Conservation (phyloP, 2,329 filamentous ascomycete genomes). For the Alternaria burnsii region DNA sequence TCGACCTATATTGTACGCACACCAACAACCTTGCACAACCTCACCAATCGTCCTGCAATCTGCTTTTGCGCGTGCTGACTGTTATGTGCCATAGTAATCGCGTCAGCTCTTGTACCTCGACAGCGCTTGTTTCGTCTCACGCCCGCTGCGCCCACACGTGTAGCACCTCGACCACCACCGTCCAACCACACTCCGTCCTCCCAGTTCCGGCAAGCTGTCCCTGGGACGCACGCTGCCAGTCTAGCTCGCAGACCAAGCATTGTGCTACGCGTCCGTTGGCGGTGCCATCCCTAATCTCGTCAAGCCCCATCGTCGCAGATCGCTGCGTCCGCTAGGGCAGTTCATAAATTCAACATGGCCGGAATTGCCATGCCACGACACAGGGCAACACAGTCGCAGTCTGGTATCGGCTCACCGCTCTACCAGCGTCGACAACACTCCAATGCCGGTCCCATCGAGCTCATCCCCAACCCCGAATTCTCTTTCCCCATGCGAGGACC, state of each 20-base stretch:
- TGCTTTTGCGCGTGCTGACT: slow-evolving; percentile 45
- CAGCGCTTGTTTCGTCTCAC: slow-evolving; percentile 52
- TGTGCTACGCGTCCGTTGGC: slow-evolving; percentile 32
- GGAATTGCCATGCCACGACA: slow-evolving; percentile 52
- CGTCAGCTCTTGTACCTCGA: slow-evolving; percentile 45
- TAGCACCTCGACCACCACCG: slow-evolving; percentile 36
- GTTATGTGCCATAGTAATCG: slow-evolving; percentile 41
- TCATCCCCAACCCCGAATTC: slow-evolving; percentile 59
- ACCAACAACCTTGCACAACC: slow-evolving; percentile 17
- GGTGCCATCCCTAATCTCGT: slow-evolving; percentile 41
- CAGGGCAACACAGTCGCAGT: slow-evolving; percentile 51
- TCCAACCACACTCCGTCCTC: slow-evolving; percentile 13
- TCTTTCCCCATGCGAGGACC: slow-evolving; percentile 56
- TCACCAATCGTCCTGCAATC: slow-evolving; percentile 23
- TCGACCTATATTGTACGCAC: slow-evolving; percentile 38
- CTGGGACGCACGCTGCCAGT: slow-evolving; percentile 34
- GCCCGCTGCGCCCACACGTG: slow-evolving; percentile 41
- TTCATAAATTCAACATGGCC: slow-evolving; percentile 44
- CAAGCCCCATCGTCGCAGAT: slow-evolving; percentile 31
- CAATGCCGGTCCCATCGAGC: slow-evolving; percentile 51
- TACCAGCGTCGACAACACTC: slow-evolving; percentile 48
- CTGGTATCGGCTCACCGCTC: slow-evolving; percentile 47
- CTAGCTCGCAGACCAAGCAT: slow-evolving; percentile 32
- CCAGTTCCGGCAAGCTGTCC: slow-evolving; percentile 26
- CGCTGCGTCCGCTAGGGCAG: slow-evolving; percentile 35